Percentiles rank a stretch among this genome's conserved stretches.
Evolutionary conservation across 208 protist genomes (phyloP).

Genomic region (Leishmania martiniquensis): DNA sequence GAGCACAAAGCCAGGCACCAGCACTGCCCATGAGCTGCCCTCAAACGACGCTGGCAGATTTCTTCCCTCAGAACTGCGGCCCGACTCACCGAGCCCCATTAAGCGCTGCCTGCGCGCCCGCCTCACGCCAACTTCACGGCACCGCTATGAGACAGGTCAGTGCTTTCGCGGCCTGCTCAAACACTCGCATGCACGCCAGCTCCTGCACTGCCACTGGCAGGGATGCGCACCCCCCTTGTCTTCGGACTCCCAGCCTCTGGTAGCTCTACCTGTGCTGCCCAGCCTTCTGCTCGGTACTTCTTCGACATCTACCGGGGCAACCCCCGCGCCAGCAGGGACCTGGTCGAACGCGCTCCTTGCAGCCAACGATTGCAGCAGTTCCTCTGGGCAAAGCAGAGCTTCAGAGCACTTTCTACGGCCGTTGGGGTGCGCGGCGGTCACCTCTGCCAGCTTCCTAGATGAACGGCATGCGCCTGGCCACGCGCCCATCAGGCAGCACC

Average conservation of each 20-base stretch:
- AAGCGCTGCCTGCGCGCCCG: background rate
- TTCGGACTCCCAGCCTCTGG: background rate
- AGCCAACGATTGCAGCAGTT: background rate
- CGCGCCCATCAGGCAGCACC: background rate
- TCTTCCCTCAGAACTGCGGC: background rate
- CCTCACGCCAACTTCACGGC: background rate
- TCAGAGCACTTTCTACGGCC: background rate
- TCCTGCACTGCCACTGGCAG: background rate
- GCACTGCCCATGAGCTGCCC: no score
- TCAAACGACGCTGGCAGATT: background rate
- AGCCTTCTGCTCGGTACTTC: background rate
- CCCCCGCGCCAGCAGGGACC: background rate
- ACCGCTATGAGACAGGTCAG: background rate
- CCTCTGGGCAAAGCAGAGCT: background rate
- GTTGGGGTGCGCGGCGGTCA: background rate
- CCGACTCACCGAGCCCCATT: background rate
- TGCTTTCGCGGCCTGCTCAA: background rate
- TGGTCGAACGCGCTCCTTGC: background rate
- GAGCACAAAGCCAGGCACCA: background rate
- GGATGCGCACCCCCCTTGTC: background rate
- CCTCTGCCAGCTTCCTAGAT: background rate
- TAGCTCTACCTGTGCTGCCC: background rate
- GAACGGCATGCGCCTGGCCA: background rate
- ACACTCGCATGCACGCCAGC: slow-evolving; percentile 3
- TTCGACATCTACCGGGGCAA: background rate